Evolutionary conservation across 1,139 yeast genomes (phyloP).

Genomic region (Geotrichum klebahnii): DNA sequence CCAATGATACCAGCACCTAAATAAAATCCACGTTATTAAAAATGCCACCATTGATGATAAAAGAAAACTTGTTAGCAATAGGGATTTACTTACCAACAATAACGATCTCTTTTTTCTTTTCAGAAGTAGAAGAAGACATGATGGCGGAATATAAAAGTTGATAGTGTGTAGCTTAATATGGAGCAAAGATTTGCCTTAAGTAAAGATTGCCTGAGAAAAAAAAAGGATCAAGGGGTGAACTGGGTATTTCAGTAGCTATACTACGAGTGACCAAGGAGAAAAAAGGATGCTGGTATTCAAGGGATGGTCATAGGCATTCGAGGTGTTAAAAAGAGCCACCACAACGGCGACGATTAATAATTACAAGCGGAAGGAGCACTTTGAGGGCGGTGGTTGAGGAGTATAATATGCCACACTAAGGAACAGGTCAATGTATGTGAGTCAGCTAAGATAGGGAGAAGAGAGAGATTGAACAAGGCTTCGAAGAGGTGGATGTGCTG

Average conservation of each 20-base stretch:
- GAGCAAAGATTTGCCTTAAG: too few relatives aligned
- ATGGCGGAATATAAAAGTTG: neutral
- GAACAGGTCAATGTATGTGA: too few relatives aligned
- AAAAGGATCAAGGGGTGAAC: neutral
- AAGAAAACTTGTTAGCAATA: neutral
- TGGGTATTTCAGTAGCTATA: too few relatives aligned
- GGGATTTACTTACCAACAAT: slow-evolving; percentile 36
- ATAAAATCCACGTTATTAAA: slow-evolving; percentile 6
- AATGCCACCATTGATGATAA: neutral
- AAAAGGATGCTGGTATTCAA: too few relatives aligned
- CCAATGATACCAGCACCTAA: slow-evolving; percentile 93
- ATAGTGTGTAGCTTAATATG: too few relatives aligned
- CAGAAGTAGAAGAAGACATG: slow-evolving; percentile 7
- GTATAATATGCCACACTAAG: too few relatives aligned
- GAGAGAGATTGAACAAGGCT: neutral
- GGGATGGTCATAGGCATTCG: neutral
- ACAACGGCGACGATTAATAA: too few relatives aligned
- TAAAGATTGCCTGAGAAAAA: too few relatives aligned
- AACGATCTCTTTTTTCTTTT: slow-evolving; percentile 37
- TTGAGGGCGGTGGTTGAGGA: too few relatives aligned
- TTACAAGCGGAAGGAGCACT: too few relatives aligned
- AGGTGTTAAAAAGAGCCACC: neutral
- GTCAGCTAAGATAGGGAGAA: too few relatives aligned
- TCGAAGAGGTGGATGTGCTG: neutral
- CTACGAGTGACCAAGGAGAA: too few relatives aligned